Percentiles rank a stretch among this genome's conserved stretches.
phyloP scores from a whole-genome alignment of 441 rosid species.

The Geranium incanum region DNA sequence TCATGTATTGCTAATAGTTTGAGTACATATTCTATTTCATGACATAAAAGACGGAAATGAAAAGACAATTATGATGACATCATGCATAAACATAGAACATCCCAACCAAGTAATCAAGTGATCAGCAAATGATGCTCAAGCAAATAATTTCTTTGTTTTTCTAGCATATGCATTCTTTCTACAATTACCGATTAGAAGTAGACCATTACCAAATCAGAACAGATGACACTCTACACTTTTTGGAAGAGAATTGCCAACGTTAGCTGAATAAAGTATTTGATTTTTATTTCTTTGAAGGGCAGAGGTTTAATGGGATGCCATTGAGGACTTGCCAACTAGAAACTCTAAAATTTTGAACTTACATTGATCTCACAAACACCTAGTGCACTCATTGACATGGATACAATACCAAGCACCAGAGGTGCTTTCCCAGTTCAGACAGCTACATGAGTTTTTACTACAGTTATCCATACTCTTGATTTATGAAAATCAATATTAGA shows the following conservation, averaged over 20 bases:
- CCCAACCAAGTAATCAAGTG: background rate
- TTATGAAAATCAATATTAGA: background rate
- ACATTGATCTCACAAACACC: background rate
- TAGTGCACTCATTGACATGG: background rate
- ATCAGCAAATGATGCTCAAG: background rate
- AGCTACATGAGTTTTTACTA: background rate
- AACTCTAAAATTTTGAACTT: background rate
- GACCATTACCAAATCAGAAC: background rate
- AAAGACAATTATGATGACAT: background rate
- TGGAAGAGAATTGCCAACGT: background rate
- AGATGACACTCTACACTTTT: too few relatives aligned
- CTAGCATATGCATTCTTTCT: too few relatives aligned
- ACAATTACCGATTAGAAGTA: background rate
- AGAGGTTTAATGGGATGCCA: background rate
- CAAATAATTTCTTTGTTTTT: background rate
- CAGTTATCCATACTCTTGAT: background rate
- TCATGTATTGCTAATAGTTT: too few relatives aligned
- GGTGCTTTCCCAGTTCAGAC: background rate
- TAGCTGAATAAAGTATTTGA: background rate
- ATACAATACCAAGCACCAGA: too few relatives aligned
- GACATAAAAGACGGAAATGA: background rate
- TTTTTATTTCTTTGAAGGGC: background rate
- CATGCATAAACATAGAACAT: too few relatives aligned
- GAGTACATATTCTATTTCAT: too few relatives aligned
- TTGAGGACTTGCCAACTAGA: background rate